These are phyloP conservation scores for Cryphonectria carpinicola DNA, from an alignment of 2,329 filamentous ascomycete genomes.

Conservation along the genomic window DNA sequence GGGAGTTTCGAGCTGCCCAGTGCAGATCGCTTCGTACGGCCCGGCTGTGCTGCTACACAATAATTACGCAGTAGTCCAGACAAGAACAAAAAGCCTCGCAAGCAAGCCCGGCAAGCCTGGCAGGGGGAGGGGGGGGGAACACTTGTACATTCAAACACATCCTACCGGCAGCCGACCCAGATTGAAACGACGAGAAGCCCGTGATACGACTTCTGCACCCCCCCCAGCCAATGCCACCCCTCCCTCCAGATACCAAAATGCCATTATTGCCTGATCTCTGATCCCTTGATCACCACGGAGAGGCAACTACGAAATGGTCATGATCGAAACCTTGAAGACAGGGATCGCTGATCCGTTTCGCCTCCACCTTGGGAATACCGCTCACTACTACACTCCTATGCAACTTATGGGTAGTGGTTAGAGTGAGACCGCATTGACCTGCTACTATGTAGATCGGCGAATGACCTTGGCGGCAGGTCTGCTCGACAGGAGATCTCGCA, in stretches of 20 bases:
- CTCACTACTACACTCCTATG: not conserved
- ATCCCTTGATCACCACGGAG: not conserved
- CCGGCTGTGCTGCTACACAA: constrained; percentile 9
- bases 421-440: constrained; percentile 6
- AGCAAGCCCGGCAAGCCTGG: not conserved
- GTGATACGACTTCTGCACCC: not conserved
- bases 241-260: not conserved
- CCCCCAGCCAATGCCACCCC: too few relatives aligned
- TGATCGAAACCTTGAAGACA: not conserved
- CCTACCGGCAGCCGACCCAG: not conserved
- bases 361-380: not conserved
- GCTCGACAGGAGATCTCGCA: not conserved
- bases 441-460: constrained; percentile 3
- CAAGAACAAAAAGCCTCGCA: not conserved
- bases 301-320: constrained; percentile 1
- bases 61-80: not conserved
- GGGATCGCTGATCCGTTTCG: constrained; percentile 2
- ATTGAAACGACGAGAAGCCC: constrained; percentile 2
- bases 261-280: constrained; percentile 1
- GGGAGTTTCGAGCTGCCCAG: not conserved
- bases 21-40: constrained; percentile 15
- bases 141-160: not conserved
- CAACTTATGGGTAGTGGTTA: not conserved
- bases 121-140: not conserved
- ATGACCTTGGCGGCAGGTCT: not conserved